Conservation (phyloP, 352 stramenopile species). For the Globisporangium nunn region DNA sequence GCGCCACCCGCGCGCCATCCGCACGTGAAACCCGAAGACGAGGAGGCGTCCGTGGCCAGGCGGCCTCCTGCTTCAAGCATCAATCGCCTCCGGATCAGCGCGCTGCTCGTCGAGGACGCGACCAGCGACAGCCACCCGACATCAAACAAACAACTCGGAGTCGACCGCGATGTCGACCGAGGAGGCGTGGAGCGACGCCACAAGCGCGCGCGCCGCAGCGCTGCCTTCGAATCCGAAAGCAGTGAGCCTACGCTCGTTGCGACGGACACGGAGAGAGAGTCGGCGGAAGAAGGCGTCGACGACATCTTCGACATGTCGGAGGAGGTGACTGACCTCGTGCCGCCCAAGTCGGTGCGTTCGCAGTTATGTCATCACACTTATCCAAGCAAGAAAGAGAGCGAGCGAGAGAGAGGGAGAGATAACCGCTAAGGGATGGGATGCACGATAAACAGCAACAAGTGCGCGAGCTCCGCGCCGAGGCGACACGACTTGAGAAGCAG, state of each 20-base stretch:
- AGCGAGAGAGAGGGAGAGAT: no score
- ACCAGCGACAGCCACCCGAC: background rate
- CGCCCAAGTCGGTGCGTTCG: conserved; percentile 1
- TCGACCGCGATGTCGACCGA: no score
- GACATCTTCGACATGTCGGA: background rate
- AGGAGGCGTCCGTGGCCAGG: no score
- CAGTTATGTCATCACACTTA: no score
- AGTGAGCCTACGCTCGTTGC: background rate
- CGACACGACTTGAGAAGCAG: background rate
- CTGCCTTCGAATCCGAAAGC: background rate
- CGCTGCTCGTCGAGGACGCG: background rate
- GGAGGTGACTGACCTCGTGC: background rate
- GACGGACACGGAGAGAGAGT: background rate
- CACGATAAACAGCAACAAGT: background rate
- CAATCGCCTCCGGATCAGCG: background rate
- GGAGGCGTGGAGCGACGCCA: background rate
- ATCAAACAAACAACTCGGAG: background rate
- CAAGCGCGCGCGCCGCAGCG: background rate
- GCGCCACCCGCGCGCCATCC: no score
- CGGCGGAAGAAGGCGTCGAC: background rate
- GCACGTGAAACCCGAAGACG: background rate
- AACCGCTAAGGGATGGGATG: background rate
- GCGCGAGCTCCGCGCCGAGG: conserved; percentile 3
- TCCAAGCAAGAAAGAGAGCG: no score
- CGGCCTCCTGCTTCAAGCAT: no score